phyloP scores from a whole-genome alignment of 345 rosid genomes.

The Bruguiera sexangula region DNA sequence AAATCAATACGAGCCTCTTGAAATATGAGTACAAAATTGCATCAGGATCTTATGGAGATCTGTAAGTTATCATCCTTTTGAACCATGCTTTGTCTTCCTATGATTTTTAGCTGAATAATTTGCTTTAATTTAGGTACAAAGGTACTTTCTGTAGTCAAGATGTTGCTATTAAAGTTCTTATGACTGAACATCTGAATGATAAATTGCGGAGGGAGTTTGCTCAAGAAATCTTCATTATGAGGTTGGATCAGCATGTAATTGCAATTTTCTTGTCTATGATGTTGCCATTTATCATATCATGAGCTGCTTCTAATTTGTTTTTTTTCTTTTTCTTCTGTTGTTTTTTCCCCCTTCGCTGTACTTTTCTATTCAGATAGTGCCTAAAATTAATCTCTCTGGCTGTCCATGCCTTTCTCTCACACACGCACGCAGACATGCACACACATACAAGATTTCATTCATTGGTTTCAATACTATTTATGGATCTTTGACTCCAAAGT shows the following conservation, averaged over 20 bases:
- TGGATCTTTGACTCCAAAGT: too few relatives aligned
- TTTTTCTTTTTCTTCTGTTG: background rate
- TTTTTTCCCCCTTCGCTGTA: background rate
- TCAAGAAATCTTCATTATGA: constrained; percentile 45
- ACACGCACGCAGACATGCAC: too few relatives aligned
- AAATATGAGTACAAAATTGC: constrained; percentile 34
- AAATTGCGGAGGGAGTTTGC: constrained; percentile 34
- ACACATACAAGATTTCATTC: too few relatives aligned
- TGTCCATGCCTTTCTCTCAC: too few relatives aligned
- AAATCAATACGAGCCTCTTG: constrained; percentile 44
- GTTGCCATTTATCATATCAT: background rate
- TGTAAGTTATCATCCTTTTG: constrained; percentile 30
- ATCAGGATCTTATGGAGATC: constrained; percentile 39
- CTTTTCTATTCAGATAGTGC: background rate
- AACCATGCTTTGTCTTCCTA: background rate
- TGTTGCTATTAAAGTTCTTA: constrained; percentile 42
- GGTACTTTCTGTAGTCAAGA: constrained; percentile 33
- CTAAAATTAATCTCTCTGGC: background rate
- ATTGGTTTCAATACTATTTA: too few relatives aligned
- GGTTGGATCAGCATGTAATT: constrained; percentile 21
- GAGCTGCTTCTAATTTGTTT: background rate
- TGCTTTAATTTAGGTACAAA: constrained; percentile 22
- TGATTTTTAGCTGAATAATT: constrained; percentile 3
- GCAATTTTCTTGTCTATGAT: background rate
- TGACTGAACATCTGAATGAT: constrained; percentile 30